Conservation (phyloP, 1,284 basidiomycete species). For the Ceratorhiza oryzae-sativae region DNA sequence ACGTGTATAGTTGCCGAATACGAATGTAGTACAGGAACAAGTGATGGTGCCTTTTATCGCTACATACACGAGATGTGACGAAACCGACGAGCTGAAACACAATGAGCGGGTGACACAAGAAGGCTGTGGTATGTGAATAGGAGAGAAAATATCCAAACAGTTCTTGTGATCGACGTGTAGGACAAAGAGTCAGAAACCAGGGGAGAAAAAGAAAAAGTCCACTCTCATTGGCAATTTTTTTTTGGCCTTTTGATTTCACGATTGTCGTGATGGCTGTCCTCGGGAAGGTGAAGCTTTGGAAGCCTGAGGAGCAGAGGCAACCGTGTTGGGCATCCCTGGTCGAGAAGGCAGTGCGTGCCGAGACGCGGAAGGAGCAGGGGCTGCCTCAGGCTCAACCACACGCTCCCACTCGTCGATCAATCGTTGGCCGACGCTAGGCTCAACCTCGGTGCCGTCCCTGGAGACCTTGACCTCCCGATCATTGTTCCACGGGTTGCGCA, state of each 20-base stretch:
- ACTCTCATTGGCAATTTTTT: not conserved
- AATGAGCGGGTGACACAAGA: slow-evolving; percentile 15
- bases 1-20: slow-evolving; percentile 34
- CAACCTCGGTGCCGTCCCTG: slow-evolving; percentile 90
- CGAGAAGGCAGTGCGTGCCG: slow-evolving; percentile 8
- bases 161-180: slow-evolving; percentile 30
- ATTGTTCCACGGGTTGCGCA: slow-evolving; percentile 93
- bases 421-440: slow-evolving; percentile 76
- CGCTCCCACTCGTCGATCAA: slow-evolving; percentile 79
- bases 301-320: not conserved
- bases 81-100: not conserved
- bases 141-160: slow-evolving; percentile 4
- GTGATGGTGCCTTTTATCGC: slow-evolving; percentile 34
- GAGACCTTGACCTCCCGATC: slow-evolving; percentile 91
- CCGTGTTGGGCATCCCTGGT: slow-evolving; percentile 10
- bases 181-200: slow-evolving; percentile 5
- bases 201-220: not conserved
- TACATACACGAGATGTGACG: slow-evolving; percentile 15
- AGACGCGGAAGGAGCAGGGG: not conserved
- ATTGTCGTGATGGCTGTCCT: not conserved
- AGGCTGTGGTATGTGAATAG: slow-evolving; percentile 8
- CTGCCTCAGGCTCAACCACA: slow-evolving; percentile 11
- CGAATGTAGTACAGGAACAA: slow-evolving; percentile 24
- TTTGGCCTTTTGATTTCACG: too few relatives aligned
- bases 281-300: slow-evolving; percentile 4